Conservation (phyloP, 176 grass and related monocot species). For the Echinochloa phyllopogon region DNA sequence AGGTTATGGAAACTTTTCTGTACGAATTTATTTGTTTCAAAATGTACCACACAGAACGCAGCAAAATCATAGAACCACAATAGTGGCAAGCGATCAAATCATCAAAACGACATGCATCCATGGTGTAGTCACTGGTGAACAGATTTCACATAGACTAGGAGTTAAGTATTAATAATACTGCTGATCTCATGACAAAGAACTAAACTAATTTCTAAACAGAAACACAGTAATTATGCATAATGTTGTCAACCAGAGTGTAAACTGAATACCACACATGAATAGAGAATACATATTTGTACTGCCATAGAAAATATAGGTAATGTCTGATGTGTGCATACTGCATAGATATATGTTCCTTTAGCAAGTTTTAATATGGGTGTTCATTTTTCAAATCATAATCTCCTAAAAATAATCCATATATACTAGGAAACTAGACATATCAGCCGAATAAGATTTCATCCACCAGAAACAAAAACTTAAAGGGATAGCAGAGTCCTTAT, state of each 20-base stretch:
- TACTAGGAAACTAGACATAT: background rate
- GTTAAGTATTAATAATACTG: background rate
- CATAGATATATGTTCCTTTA: background rate
- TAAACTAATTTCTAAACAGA: background rate
- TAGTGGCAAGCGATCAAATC: background rate
- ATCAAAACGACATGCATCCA: constrained; percentile 16
- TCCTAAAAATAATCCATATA: constrained; percentile 6
- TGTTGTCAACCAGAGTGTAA: background rate
- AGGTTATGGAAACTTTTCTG: background rate
- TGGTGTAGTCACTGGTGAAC: constrained; percentile 11
- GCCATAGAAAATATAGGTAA: background rate
- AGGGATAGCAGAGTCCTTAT: background rate
- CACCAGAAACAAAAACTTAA: constrained; percentile 10
- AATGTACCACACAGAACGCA: background rate
- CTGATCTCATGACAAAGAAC: background rate
- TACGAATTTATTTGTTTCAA: constrained; percentile 21
- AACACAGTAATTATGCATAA: background rate
- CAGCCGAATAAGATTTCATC: constrained; percentile 7
- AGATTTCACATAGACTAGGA: background rate
- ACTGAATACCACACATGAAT: background rate
- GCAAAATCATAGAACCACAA: constrained; percentile 20
- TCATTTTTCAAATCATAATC: constrained; percentile 14
- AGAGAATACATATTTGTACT: constrained; percentile 7
- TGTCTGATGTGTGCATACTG: background rate
- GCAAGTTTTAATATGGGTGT: constrained; percentile 1